Conservation (phyloP, 805 yeast species). For the Pachysolen tannophilus region DNA sequence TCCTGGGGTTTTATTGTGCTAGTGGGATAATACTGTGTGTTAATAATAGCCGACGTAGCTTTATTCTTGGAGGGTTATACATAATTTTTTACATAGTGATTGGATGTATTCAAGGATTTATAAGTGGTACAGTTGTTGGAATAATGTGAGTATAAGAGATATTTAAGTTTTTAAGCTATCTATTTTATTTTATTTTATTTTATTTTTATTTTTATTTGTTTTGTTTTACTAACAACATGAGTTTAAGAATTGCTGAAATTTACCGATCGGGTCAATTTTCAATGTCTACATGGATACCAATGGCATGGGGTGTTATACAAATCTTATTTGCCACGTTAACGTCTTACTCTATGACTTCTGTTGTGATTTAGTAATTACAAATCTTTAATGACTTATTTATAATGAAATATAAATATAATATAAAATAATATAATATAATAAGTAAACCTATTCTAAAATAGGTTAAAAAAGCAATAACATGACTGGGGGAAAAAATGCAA, state of each 20-base stretch:
- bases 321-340: conserved; percentile 59
- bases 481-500: no score
- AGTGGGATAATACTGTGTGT: conserved; percentile 59
- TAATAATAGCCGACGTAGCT: conserved; percentile 31
- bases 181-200: background rate
- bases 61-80: conserved; percentile 30
- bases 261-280: conserved; percentile 75
- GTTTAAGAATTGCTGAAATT: conserved; percentile 44
- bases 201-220: background rate
- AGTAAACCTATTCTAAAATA: no score
- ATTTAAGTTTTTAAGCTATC: conserved; percentile 1
- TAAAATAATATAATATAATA: no score
- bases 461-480: no score
- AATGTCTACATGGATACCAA: conserved; percentile 95
- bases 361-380: no score
- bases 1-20: conserved; percentile 49
- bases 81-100: conserved; percentile 37
- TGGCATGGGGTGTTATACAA: conserved; percentile 68
- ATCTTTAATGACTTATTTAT: no score
- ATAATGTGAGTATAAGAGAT: conserved; percentile 42
- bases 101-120: conserved; percentile 59
- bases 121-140: conserved; percentile 73
- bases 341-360: conserved; percentile 52
- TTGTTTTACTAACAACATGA: background rate
- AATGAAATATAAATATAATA: no score